phyloP scores from a whole-genome alignment of 768 basidiomycete species.

The Rhodotorula sphaerocarpa region DNA sequence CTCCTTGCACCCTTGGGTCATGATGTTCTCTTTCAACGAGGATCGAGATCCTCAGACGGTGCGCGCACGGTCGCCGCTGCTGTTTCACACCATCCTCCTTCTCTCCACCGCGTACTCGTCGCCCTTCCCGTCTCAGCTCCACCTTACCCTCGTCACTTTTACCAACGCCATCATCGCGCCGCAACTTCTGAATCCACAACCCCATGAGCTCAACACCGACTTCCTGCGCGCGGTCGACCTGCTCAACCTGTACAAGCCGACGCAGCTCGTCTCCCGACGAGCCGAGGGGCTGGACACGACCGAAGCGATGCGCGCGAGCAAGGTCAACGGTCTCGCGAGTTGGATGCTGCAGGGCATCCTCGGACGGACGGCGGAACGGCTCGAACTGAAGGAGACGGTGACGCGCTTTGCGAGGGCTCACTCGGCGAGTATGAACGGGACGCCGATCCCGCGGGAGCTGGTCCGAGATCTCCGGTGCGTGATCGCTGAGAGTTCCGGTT shows the following conservation, averaged over 20 bases:
- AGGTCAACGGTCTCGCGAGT: constrained; percentile 33
- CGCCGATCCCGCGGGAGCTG: constrained; percentile 17
- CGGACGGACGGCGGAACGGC: constrained; percentile 25
- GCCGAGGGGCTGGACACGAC: constrained; percentile 26
- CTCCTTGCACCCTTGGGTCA: constrained; percentile 32
- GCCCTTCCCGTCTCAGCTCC: constrained; percentile 32
- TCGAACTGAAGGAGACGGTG: constrained; percentile 12
- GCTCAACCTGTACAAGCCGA: constrained; percentile 34
- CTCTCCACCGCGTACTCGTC: constrained; percentile 34
- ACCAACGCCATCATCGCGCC: constrained; percentile 34
- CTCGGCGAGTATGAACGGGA: constrained; percentile 21
- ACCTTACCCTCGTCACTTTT: constrained; percentile 34
- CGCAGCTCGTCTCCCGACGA: constrained; percentile 22
- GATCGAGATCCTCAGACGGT: constrained; percentile 28
- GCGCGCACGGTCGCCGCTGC: constrained; percentile 11
- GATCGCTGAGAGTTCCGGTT: no score
- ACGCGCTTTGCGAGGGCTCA: constrained; percentile 28
- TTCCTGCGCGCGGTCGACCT: constrained; percentile 34
- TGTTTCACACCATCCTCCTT: constrained; percentile 32
- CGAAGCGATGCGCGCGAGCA: constrained; percentile 28
- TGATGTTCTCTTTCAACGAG: constrained; percentile 32
- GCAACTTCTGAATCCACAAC: constrained; percentile 33
- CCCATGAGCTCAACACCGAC: constrained; percentile 34
- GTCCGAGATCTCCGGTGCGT: constrained; percentile 20
- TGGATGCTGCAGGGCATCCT: constrained; percentile 33